Conservation (phyloP, 352 stramenopile species). For the Pythium volutum region DNA sequence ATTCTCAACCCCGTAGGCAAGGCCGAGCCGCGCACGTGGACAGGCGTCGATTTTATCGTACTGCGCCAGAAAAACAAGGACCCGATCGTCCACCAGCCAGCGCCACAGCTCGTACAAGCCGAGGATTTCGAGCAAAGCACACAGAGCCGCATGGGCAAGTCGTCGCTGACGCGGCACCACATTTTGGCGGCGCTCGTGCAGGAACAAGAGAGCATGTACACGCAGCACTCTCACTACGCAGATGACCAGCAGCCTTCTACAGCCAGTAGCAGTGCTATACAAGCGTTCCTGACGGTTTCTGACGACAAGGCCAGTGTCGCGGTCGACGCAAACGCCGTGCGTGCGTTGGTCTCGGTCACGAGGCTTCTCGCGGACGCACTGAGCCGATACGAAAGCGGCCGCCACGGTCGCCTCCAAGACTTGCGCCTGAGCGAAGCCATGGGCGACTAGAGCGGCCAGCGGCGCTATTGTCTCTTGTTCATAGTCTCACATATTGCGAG, state of each 20-base stretch:
- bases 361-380: background rate
- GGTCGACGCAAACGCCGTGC: background rate
- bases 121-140: slow-evolving; percentile 56
- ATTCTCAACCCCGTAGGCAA: slow-evolving; percentile 78
- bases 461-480: too few species aligned
- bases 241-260: background rate
- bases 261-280: background rate
- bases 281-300: background rate
- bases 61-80: slow-evolving; percentile 36
- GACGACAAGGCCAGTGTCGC: background rate
- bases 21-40: slow-evolving; percentile 39
- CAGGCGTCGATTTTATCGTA: slow-evolving; percentile 62
- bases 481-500: too few species aligned
- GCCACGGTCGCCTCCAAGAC: background rate
- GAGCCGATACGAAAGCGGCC: background rate
- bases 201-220: background rate
- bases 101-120: slow-evolving; percentile 26
- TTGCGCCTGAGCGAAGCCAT: background rate
- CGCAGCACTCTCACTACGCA: background rate
- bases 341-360: background rate
- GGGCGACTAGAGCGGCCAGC: too few species aligned
- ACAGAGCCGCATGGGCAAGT: slow-evolving; percentile 42
- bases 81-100: slow-evolving; percentile 22
- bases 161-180: slow-evolving; percentile 36
- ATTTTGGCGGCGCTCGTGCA: background rate